These are phyloP conservation scores for Penicillium digitatum DNA, from an alignment of 2,329 filamentous ascomycete species.

Conservation along the genomic window DNA sequence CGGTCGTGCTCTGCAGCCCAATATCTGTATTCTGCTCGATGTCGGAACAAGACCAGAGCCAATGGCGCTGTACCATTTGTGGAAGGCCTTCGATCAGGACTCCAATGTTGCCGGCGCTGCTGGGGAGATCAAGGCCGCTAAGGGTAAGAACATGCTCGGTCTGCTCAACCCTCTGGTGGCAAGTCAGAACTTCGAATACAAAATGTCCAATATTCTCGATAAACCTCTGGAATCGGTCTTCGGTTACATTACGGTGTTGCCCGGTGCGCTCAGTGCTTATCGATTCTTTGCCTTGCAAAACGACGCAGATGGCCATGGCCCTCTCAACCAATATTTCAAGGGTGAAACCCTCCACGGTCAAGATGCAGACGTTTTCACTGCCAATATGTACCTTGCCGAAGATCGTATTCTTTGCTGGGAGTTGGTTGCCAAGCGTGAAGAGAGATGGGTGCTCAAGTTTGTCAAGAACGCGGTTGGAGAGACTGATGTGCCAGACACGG, in stretches of 20 bases:
- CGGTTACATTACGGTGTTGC: slow-evolving; percentile 95
- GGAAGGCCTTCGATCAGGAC: slow-evolving; percentile 98
- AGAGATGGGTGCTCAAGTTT: slow-evolving; percentile 97
- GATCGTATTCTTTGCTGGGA: slow-evolving; percentile 99
- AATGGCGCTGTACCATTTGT: slow-evolving; percentile 92
- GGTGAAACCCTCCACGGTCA: slow-evolving; percentile 95
- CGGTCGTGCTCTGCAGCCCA: slow-evolving; percentile 84
- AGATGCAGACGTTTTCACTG: slow-evolving; percentile 94
- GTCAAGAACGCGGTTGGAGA: slow-evolving; percentile 95
- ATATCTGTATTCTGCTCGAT: slow-evolving; percentile 93
- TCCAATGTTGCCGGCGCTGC: slow-evolving; percentile 96
- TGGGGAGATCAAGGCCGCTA: slow-evolving; percentile 96
- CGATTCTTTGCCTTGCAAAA: slow-evolving; percentile 95
- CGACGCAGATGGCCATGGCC: slow-evolving; percentile 90
- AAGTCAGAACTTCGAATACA: slow-evolving; percentile 99
- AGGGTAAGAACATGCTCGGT: slow-evolving; percentile 76
- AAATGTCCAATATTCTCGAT: slow-evolving; percentile 98
- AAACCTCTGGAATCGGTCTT: slow-evolving; percentile 97
- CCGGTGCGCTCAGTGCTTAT: slow-evolving; percentile 91
- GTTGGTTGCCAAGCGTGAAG: slow-evolving; percentile 87
- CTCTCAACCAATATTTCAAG: slow-evolving; percentile 97
- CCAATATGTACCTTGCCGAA: slow-evolving; percentile 98
- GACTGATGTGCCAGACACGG: slow-evolving; percentile 91
- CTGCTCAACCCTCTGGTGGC: slow-evolving; percentile 91
- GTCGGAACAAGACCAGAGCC: slow-evolving; percentile 88